phyloP scores from a whole-genome alignment of 371 early-diverging fungal genomes.

The Cokeromyces recurvatus region DNA sequence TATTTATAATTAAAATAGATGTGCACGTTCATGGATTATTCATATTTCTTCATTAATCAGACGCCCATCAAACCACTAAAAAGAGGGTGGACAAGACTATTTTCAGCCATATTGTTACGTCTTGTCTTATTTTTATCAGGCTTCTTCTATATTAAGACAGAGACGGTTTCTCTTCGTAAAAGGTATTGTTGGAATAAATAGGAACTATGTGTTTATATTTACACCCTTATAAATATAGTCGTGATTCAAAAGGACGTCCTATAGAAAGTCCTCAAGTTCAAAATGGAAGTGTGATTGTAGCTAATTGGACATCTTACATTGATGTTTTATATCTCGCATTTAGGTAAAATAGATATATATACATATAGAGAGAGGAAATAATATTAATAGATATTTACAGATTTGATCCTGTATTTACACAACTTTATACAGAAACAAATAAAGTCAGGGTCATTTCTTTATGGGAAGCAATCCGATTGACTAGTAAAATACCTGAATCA shows the following conservation, averaged over 20 bases:
- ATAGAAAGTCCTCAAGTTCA: conserved; percentile 14
- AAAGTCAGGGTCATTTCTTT: conserved; percentile 49
- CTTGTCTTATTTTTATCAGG: conserved; percentile 57
- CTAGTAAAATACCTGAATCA: conserved; percentile 29
- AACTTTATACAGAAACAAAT: conserved; percentile 48
- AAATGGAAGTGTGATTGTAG: conserved; percentile 70
- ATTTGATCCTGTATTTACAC: conserved; percentile 71
- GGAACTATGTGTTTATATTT: too few species aligned
- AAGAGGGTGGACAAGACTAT: conserved; percentile 33
- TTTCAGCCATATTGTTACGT: conserved; percentile 39
- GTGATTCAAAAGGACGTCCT: conserved; percentile 10
- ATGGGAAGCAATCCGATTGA: conserved; percentile 54
- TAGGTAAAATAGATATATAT: conserved; percentile 28
- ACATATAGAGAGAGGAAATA: not conserved
- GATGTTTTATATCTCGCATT: conserved; percentile 76
- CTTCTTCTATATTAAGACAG: conserved; percentile 60
- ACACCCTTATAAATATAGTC: too few species aligned
- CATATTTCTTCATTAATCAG: too few species aligned
- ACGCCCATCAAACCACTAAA: too few species aligned
- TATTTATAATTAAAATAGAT: too few species aligned
- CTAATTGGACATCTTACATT: conserved; percentile 84
- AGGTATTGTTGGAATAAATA: too few species aligned
- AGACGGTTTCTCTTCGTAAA: conserved; percentile 47
- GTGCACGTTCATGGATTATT: too few species aligned
- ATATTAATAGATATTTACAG: conserved; percentile 16